Evolutionary conservation across 371 early-diverging fungal species (phyloP).

Genomic region (Phascolomyces articulosus): DNA sequence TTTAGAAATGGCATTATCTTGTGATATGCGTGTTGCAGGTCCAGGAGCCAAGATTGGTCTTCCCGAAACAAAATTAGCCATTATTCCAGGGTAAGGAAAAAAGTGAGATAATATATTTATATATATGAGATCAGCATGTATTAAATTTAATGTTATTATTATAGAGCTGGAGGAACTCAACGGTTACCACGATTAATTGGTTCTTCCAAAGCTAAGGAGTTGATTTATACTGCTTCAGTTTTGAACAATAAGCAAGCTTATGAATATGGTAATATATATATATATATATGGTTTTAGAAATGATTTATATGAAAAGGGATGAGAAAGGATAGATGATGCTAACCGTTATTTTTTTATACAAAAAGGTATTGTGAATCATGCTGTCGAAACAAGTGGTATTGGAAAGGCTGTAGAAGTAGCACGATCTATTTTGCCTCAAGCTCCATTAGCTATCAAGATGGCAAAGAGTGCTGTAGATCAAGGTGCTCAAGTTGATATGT

Average conservation of each 20-base stretch:
- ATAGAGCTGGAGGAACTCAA: conserved; percentile 96
- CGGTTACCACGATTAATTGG: conserved; percentile 90
- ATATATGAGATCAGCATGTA: neutral
- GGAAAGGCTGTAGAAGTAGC: conserved; percentile 83
- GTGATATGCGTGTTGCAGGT: conserved; percentile 90
- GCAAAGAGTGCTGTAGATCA: conserved; percentile 88
- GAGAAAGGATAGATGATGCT: too few species aligned
- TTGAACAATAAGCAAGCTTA: conserved; percentile 70
- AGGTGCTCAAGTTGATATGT: conserved; percentile 85
- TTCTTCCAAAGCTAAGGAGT: conserved; percentile 86
- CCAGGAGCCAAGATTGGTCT: conserved; percentile 83
- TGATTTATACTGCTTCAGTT: conserved; percentile 85
- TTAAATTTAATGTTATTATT: too few species aligned
- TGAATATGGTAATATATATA: conserved; percentile 56
- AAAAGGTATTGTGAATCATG: conserved; percentile 83
- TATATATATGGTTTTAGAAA: neutral
- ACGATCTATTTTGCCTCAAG: conserved; percentile 79
- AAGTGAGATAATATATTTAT: neutral
- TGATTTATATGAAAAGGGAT: neutral
- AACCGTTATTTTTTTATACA: neutral
- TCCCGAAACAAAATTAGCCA: conserved; percentile 94
- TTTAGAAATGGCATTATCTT: conserved; percentile 90
- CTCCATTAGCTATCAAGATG: conserved; percentile 89
- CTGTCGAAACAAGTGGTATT: conserved; percentile 66
- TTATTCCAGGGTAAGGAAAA: conserved; percentile 88